Evolutionary conservation across 495 filamentous ascomycete genomes (phyloP), one percentile per base, ranked within the genome.

Genomic region (Podospora conica): DNA sequence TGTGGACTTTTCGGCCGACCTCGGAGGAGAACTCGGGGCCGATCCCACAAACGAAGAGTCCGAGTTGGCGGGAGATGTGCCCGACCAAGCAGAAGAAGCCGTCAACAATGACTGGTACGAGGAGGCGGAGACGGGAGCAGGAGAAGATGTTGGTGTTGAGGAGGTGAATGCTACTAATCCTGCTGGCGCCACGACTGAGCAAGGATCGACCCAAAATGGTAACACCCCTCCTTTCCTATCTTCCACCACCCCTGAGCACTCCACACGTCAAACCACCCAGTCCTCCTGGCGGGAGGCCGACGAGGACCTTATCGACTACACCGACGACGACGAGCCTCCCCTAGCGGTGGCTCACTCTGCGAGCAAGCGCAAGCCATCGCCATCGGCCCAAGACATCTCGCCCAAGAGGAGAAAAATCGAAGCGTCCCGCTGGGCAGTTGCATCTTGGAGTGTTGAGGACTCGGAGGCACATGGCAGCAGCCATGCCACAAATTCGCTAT

Each of bases 291-390:
- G 28, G 21, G 53, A 55, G 15, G 28, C 23, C 1, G 7, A 18
- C 20, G 63, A 70, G 29, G 68, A 66, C 27, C 57, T 72, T 62
- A 76, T 73, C 28, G 73, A 76, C 68, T 73, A 70, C 58, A 71
- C 64, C 20, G 72, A 75, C 54, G 71, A 79, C 59, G 77, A 79
- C 23, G 65, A 62, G 12, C 31, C 57, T 23, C 9, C n/a, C 4
- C 12, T n/a, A 23, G 10, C 25, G 7, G 23, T 31, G 11, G 23
- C 22, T 55, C 15, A 24, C 9, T 27, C 12, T 31, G 12, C 20
- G 25, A 40, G 33, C 6, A 60, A 64, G 65, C 64, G 66, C 11
- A 65, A 62, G 54, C 12, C 24, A 33, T 2, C 24, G 0, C 22
- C 31, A 5, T 27, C 61, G 0, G 31, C 27, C 9, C 12, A 48